Conservation (phyloP, 495 filamentous ascomycete species). For the Penicillium cinerascens region DNA sequence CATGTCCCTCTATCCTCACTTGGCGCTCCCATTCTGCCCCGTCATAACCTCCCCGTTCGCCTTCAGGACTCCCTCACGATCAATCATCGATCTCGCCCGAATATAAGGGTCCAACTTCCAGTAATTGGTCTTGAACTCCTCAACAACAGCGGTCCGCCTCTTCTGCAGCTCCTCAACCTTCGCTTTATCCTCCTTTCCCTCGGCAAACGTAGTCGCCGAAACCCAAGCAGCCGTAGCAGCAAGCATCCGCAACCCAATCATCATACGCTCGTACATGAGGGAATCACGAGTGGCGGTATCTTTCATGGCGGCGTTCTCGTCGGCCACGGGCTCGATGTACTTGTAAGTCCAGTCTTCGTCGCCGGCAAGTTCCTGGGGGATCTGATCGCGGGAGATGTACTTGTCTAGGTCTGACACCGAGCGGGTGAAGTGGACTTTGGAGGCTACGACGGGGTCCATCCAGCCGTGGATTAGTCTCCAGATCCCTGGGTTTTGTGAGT, state of each 20-base stretch:
- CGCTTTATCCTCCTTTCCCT: constrained; percentile 24
- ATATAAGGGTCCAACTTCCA: constrained; percentile 68
- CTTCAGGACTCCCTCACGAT: constrained; percentile 57
- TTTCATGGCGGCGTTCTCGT: constrained; percentile 69
- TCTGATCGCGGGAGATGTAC: constrained; percentile 65
- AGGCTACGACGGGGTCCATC: constrained; percentile 93
- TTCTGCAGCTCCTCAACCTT: constrained; percentile 41
- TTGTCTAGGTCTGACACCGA: constrained; percentile 68
- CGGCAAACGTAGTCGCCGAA: constrained; percentile 12
- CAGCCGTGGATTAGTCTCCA: constrained; percentile 88
- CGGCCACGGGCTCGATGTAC: constrained; percentile 70
- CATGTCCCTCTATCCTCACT: background rate
- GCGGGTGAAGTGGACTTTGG: constrained; percentile 91
- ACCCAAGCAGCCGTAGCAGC: constrained; percentile 66
- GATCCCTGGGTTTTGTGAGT: constrained; percentile 47
- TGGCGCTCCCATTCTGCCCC: background rate
- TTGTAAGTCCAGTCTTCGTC: constrained; percentile 75
- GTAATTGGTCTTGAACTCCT: constrained; percentile 54
- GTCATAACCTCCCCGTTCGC: constrained; percentile 37
- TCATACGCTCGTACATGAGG: constrained; percentile 52
- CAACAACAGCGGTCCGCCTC: constrained; percentile 49
- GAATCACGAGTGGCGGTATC: constrained; percentile 59
- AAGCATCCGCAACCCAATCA: constrained; percentile 62
- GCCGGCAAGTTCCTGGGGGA: constrained; percentile 75
- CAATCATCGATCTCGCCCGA: constrained; percentile 59